Conservation (phyloP, 139 green algal species). For the Asterochloris erici region DNA sequence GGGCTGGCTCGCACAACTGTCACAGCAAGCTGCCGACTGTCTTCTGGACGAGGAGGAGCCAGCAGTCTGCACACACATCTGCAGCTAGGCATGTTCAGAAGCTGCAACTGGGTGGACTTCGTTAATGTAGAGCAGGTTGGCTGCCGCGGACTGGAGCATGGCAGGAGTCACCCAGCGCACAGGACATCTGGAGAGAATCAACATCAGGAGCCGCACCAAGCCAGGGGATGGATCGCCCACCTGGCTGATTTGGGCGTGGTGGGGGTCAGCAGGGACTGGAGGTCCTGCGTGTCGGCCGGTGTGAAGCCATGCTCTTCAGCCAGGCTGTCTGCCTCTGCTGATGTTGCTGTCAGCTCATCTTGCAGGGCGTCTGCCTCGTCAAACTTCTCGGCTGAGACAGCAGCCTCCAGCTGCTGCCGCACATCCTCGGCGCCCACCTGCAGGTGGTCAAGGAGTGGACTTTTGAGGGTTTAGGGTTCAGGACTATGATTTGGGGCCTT, state of each 20-base stretch:
- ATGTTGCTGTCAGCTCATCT: constrained; percentile 13
- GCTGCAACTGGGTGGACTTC: not conserved
- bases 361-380: constrained; percentile 23
- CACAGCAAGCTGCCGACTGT: no score
- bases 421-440: constrained; percentile 12
- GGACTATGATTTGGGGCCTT: not conserved
- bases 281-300: not conserved
- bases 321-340: constrained; percentile 10
- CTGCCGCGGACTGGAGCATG: not conserved
- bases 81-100: not conserved
- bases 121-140: not conserved
- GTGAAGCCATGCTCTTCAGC: constrained; percentile 16
- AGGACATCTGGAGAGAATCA: not conserved
- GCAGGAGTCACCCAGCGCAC: not conserved
- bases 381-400: constrained; percentile 22
- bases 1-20: no score
- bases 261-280: not conserved
- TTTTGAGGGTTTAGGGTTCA: not conserved
- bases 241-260: not conserved
- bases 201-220: no score
- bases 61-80: no score
- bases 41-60: no score
- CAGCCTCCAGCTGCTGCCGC: constrained; percentile 14
- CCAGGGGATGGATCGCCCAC: not conserved
- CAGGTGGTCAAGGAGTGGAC: not conserved